phyloP scores from a whole-genome alignment of 192 early-diverging fungal genomes.

The Pecoramyces ruminantium region DNA sequence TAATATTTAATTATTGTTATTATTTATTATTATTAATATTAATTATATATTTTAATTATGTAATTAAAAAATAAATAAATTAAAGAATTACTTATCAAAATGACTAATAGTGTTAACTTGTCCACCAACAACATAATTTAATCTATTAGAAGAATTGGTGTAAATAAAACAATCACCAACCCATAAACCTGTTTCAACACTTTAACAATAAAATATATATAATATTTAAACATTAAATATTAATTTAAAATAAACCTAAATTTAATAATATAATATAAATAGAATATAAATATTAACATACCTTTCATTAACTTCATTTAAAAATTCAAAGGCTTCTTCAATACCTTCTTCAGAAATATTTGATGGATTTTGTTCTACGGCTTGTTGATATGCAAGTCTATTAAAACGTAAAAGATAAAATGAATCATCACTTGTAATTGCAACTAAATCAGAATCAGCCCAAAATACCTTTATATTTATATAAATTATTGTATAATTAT shows the following conservation, averaged over 20 bases:
- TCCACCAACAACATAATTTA: slow-evolving; percentile 91
- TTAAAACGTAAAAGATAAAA: slow-evolving; percentile 92
- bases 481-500: too few species aligned
- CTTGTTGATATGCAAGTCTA: slow-evolving; percentile 62
- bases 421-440: slow-evolving; percentile 81
- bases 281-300: slow-evolving; percentile 10
- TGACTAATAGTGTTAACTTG: slow-evolving; percentile 90
- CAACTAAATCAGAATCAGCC: slow-evolving; percentile 85
- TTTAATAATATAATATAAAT: too few species aligned
- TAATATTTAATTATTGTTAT: too few species aligned
- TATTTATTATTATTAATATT: too few species aligned
- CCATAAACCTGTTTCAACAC: slow-evolving; percentile 88
- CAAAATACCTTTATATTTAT: slow-evolving; percentile 75
- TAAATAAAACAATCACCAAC: slow-evolving; percentile 99
- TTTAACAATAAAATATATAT: slow-evolving; percentile 11
- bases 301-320: slow-evolving; percentile 76
- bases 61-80: too few species aligned
- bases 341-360: slow-evolving; percentile 77
- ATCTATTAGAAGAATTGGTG: slow-evolving; percentile 70
- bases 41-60: too few species aligned
- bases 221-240: too few species aligned
- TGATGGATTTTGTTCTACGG: slow-evolving; percentile 40
- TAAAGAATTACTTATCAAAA: slow-evolving; percentile 67
- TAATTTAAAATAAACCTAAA: too few species aligned
- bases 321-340: slow-evolving; percentile 89